These are phyloP conservation scores for Xylaria digitata DNA, from an alignment of 2,329 filamentous ascomycete species.

Conservation along the genomic window DNA sequence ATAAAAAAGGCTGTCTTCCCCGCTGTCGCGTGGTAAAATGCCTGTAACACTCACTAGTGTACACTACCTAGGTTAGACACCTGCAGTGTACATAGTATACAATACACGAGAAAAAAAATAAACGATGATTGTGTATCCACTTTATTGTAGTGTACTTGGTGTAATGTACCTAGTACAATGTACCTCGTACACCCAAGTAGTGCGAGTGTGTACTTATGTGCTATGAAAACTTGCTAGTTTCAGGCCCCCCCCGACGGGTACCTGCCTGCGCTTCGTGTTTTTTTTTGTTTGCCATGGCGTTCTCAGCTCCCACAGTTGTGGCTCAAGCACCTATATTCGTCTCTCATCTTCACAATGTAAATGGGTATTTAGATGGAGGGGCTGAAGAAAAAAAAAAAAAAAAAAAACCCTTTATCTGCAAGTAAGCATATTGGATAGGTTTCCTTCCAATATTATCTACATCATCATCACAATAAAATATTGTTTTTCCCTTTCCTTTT, in stretches of 20 bases:
- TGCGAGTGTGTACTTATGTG: background rate
- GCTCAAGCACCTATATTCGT: background rate
- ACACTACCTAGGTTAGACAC: background rate
- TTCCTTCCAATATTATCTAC: no score
- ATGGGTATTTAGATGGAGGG: background rate
- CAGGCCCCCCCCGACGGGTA: constrained; percentile 16
- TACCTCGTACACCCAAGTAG: no score
- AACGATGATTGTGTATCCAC: no score
- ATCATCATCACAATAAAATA: no score
- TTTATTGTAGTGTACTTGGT: no score
- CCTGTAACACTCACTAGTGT: constrained; percentile 17
- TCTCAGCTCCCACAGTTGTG: constrained; percentile 16
- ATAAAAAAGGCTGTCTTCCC: constrained; percentile 31
- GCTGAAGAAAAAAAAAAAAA: constrained; percentile 12
- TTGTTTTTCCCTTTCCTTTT: no score
- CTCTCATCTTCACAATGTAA: background rate
- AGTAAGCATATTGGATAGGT: background rate
- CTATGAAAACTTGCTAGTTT: background rate
- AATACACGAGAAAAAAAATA: no score
- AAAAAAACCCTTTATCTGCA: no score
- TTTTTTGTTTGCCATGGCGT: constrained; percentile 9
- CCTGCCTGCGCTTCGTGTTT: constrained; percentile 20
- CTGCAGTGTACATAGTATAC: constrained; percentile 15
- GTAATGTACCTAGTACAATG: no score
- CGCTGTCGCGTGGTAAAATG: constrained; percentile 47